Conservation (phyloP, 768 basidiomycete genomes). For the Boletus tylopilopsis region DNA sequence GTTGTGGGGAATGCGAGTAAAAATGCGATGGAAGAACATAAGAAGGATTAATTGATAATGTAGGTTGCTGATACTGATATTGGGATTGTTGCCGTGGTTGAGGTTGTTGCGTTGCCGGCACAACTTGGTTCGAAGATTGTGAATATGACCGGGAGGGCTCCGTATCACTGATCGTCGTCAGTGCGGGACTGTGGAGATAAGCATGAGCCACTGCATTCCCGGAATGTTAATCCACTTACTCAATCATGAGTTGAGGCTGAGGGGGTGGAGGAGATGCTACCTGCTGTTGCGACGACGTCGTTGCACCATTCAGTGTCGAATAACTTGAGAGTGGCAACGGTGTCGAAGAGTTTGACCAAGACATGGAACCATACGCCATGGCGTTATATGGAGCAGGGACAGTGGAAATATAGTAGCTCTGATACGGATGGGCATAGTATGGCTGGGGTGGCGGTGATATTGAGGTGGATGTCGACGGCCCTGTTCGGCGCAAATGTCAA, state of each 20-base stretch:
- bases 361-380: slow-evolving; percentile 48
- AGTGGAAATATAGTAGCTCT: slow-evolving; percentile 39
- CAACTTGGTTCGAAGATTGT: slow-evolving; percentile 38
- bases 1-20: slow-evolving; percentile 33
- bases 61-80: slow-evolving; percentile 40
- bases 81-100: slow-evolving; percentile 35
- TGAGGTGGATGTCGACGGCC: slow-evolving; percentile 39
- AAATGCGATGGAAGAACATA: slow-evolving; percentile 37
- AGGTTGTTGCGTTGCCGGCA: slow-evolving; percentile 30
- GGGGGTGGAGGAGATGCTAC: slow-evolving; percentile 24
- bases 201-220: slow-evolving; percentile 12
- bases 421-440: slow-evolving; percentile 40
- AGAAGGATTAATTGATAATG: slow-evolving; percentile 42
- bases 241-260: slow-evolving; percentile 55
- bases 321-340: slow-evolving; percentile 66
- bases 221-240: slow-evolving; percentile 43
- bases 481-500: slow-evolving; percentile 20
- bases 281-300: slow-evolving; percentile 40
- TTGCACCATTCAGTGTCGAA: slow-evolving; percentile 78
- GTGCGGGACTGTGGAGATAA: slow-evolving; percentile 45
- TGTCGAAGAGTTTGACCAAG: slow-evolving; percentile 42
- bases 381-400: slow-evolving; percentile 49
- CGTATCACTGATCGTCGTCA: slow-evolving; percentile 55
- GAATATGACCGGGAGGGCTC: slow-evolving; percentile 45
- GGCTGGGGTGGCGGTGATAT: slow-evolving; percentile 38